Evolutionary conservation across 73 alveolate genomes (phyloP).

Genomic region (Uronychia setigera): DNA sequence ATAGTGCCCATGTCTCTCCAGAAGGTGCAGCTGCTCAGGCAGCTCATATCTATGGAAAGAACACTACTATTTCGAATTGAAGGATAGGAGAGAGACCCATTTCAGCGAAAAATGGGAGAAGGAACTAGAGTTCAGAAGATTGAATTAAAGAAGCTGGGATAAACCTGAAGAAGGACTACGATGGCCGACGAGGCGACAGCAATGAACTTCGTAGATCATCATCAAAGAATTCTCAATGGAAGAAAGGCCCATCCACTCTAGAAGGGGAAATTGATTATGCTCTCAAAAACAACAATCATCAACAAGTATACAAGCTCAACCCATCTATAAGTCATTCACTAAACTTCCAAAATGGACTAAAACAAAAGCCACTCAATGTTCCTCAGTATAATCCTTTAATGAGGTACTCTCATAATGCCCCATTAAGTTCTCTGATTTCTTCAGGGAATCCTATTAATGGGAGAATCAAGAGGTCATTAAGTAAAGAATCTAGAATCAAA

Average conservation of each 20-base stretch:
- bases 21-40: neutral
- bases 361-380: neutral
- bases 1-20: constrained; percentile 1
- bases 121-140: neutral
- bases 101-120: neutral
- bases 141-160: neutral
- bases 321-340: neutral
- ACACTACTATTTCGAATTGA: neutral
- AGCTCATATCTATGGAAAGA: neutral
- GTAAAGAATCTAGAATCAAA: neutral
- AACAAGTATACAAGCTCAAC: neutral
- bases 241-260: neutral
- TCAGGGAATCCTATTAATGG: neutral
- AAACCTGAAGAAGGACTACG: too few relatives aligned
- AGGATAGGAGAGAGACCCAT: neutral
- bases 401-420: neutral
- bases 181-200: neutral
- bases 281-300: neutral
- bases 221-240: neutral
- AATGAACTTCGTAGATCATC: neutral
- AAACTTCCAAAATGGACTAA: neutral
- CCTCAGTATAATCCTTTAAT: constrained; percentile 16
- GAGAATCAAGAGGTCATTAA: neutral
- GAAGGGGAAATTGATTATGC: neutral
- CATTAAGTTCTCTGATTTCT: neutral